Evolutionary conservation across 176 grass and related monocot genomes (phyloP).

Genomic region (Chloris gayana): DNA sequence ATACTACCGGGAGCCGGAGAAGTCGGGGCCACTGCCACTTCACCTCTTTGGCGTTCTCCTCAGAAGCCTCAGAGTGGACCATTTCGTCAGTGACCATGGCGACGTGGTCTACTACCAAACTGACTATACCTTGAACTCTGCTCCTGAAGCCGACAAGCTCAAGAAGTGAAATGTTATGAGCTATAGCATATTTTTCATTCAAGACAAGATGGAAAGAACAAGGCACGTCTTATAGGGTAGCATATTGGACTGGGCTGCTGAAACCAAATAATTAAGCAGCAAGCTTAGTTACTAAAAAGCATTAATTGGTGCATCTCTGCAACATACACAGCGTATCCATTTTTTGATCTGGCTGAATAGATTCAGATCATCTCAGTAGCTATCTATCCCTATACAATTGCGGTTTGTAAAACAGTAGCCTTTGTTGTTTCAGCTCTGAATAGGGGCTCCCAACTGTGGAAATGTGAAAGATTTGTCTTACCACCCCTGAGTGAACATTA

Average conservation of each 20-base stretch:
- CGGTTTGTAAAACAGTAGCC: slow-evolving; percentile 15
- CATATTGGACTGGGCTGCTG: neutral
- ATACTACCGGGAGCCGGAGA: slow-evolving; percentile 78
- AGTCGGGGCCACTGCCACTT: slow-evolving; percentile 69
- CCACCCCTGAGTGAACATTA: neutral
- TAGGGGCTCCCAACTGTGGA: neutral
- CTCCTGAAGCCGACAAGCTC: neutral
- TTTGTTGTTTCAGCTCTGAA: slow-evolving; percentile 6
- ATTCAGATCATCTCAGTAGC: slow-evolving; percentile 17
- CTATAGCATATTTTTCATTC: neutral
- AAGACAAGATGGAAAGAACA: neutral
- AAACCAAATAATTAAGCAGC: neutral
- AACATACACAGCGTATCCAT: neutral
- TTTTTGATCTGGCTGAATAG: neutral
- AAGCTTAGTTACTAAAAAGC: too few relatives aligned
- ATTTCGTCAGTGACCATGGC: slow-evolving; percentile 84
- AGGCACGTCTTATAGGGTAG: neutral
- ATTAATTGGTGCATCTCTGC: neutral
- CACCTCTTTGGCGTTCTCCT: slow-evolving; percentile 64
- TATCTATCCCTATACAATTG: slow-evolving; percentile 12
- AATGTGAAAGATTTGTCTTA: neutral
- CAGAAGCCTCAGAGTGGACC: slow-evolving; percentile 78
- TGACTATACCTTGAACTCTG: slow-evolving; percentile 39
- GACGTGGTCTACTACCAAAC: slow-evolving; percentile 87
- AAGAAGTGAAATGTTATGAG: neutral